Base-by-base conservation (phyloP, 2,329 filamentous ascomycete species). In the Aspergillus chevalieri region DNA sequence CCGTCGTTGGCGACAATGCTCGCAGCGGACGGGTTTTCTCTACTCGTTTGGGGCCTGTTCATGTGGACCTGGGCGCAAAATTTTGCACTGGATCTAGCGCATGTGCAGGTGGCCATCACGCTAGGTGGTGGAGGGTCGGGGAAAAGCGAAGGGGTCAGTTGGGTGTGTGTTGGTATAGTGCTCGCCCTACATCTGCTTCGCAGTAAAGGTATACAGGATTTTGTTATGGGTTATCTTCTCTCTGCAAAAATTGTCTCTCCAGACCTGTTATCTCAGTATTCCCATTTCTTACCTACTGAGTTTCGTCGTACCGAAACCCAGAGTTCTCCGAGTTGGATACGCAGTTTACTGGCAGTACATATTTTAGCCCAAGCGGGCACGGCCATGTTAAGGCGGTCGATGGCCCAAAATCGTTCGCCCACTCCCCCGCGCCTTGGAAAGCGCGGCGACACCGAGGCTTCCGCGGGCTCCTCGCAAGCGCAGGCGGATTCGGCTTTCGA, bases 101-200 rank as follows among this genome's bases (percentile, higher is more conserved):
- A 96, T 70, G 88, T 92, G 51, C 89, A 95, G 65, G 94, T 96
- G 64, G 91, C 91, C 51, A 83, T 95, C 50, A 94, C 90, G 0
- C 75, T 96, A 9, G 91, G 91, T 54, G 91, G 90, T 52, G 89
- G 89, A 51, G 86, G 71, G 47, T 71, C 71, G 10, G 73, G 72
- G 8, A 74, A 75, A 58, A 74, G 71, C 47, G 69, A 71, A 47
- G 70, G 71, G 36, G 72, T 73, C 48, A 74, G 74, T 59, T 64
- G 65, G 15, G 61, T 75, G 19, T 75, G 73, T 58, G 68, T 75
- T 34, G 66, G 68, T 47, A 69, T 73, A 49, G 71, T 75, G 50
- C 63, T 75, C 45, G 58, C 74, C 55, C 63, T 74, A 57, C 73
- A 75, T 61, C 62, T 74, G 46, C 58, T 73, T 47, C 70, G 72